Conservation (phyloP, 352 stramenopile genomes). For the Achlya hypogyna region DNA sequence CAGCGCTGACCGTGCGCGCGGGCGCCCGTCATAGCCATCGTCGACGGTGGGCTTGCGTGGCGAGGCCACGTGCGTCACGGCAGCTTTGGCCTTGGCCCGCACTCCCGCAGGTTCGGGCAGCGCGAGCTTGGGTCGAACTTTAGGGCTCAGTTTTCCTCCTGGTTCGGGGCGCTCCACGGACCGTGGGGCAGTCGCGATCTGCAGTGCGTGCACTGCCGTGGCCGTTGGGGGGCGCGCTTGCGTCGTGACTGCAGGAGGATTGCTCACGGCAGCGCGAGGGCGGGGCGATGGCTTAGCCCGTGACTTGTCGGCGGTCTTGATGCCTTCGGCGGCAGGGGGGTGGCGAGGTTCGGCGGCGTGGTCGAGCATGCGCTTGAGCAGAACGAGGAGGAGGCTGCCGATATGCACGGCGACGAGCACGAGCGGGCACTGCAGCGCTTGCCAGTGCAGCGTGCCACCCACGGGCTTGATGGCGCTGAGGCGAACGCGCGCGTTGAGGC, state of each 20-base stretch:
- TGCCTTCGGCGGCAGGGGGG: too few relatives aligned
- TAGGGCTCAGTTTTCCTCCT: neutral
- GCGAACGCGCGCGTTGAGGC: slow-evolving; percentile 58
- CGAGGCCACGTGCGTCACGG: neutral
- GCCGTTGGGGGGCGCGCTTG: too few relatives aligned
- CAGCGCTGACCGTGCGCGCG: neutral
- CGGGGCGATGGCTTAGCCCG: too few relatives aligned
- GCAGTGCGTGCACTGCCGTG: neutral
- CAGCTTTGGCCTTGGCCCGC: neutral
- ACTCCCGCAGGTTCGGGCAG: neutral
- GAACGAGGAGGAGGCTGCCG: slow-evolving; percentile 47
- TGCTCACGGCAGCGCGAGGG: too few relatives aligned
- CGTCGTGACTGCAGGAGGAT: too few relatives aligned
- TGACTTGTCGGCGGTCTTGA: too few relatives aligned
- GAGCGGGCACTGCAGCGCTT: slow-evolving; percentile 51
- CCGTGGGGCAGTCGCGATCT: neutral
- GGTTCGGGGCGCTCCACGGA: neutral
- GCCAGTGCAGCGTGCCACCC: slow-evolving; percentile 67
- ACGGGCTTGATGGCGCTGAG: slow-evolving; percentile 69
- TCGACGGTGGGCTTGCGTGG: too few relatives aligned
- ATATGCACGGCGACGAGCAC: slow-evolving; percentile 52
- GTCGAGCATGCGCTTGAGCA: slow-evolving; percentile 71
- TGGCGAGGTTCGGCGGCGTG: slow-evolving; percentile 24
- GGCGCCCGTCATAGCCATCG: neutral
- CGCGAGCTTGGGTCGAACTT: neutral